Evolutionary conservation across 2,329 filamentous ascomycete genomes (phyloP).

Genomic region (Rutstroemia sp.): DNA sequence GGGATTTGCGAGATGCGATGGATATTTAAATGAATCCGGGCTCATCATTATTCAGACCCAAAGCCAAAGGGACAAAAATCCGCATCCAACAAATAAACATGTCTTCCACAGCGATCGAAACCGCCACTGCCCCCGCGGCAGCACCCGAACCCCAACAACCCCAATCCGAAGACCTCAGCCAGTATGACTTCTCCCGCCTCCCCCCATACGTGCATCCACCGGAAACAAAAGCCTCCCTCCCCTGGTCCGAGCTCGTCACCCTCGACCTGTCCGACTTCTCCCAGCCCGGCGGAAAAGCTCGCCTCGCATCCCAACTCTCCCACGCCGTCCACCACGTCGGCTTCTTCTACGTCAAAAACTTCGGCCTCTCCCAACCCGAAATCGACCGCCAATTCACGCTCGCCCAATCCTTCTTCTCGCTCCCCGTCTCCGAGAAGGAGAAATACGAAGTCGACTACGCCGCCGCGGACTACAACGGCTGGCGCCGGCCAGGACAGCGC

Average conservation of each 20-base stretch:
- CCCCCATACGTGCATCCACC: too few relatives aligned
- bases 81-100: constrained; percentile 3
- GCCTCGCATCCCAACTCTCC: constrained; percentile 42
- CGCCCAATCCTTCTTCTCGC: constrained; percentile 48
- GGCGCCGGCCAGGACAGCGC: constrained; percentile 38
- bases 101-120: constrained; percentile 17
- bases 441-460: constrained; percentile 45
- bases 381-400: constrained; percentile 55
- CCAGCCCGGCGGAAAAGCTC: constrained; percentile 41
- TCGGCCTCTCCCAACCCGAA: constrained; percentile 51
- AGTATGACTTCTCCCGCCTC: constrained; percentile 22
- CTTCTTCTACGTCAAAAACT: constrained; percentile 59
- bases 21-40: background rate
- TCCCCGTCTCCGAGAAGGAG: constrained; percentile 51
- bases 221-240: constrained; percentile 37
- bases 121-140: background rate
- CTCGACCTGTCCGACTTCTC: constrained; percentile 44
- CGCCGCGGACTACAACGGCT: constrained; percentile 50
- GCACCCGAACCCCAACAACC: constrained; percentile 8
- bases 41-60: background rate
- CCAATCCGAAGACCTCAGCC: constrained; percentile 3
- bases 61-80: background rate
- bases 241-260: constrained; percentile 47
- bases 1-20: background rate
- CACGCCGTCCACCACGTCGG: constrained; percentile 44